phyloP scores from a whole-genome alignment of 148 eudicot species.

The Vaccinium macrocarpon region DNA sequence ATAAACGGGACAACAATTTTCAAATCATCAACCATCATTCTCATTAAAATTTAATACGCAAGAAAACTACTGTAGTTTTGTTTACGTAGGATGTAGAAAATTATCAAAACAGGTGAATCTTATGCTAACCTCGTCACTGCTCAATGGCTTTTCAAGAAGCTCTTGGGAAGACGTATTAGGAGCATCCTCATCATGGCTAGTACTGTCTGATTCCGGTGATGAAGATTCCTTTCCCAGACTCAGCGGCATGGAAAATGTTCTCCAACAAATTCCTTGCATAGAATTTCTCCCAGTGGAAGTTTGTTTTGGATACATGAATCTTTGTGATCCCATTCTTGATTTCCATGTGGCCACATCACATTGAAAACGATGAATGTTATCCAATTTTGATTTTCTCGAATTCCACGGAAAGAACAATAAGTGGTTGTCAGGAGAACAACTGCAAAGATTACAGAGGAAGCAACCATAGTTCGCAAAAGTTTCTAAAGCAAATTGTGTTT shows the following conservation, averaged over 20 bases:
- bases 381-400: constrained; percentile 29
- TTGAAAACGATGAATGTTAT: constrained; percentile 14
- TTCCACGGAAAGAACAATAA: constrained; percentile 31
- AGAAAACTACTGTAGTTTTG: neutral
- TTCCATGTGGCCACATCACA: constrained; percentile 32
- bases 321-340: constrained; percentile 22
- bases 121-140: constrained; percentile 50
- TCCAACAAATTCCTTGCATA: constrained; percentile 22
- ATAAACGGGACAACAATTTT: neutral
- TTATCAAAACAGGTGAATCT: neutral
- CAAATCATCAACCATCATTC: neutral
- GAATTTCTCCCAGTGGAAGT: constrained; percentile 23
- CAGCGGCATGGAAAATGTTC: constrained; percentile 35
- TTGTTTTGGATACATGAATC: constrained; percentile 23
- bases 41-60: neutral
- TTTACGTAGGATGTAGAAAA: neutral
- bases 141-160: constrained; percentile 33
- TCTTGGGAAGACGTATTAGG: constrained; percentile 31
- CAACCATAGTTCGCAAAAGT: neutral
- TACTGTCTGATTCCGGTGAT: constrained; percentile 30
- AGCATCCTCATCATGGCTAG: constrained; percentile 30
- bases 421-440: constrained; percentile 48
- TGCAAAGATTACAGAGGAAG: constrained; percentile 21
- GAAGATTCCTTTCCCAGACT: constrained; percentile 50
- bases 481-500: neutral